Evolutionary conservation across 495 filamentous ascomycete genomes (phyloP).

Genomic region (Penicillium simplicissimum): DNA sequence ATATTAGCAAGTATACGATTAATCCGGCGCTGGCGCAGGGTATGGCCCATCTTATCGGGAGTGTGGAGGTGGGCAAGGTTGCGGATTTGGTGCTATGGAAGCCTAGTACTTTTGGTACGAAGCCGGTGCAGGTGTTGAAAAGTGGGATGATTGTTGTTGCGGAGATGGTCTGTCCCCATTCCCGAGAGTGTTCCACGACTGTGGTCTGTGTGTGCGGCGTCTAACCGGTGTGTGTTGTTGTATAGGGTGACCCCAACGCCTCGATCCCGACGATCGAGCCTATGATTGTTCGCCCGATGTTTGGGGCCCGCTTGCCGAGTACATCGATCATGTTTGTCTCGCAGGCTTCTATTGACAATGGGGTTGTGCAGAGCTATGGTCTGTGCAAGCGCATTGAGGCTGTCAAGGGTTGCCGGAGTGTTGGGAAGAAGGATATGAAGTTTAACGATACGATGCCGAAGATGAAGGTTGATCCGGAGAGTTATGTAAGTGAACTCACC

Average conservation of each 20-base stretch:
- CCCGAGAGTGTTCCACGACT: not conserved
- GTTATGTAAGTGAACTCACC: slow-evolving; percentile 55
- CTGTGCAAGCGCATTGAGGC: slow-evolving; percentile 80
- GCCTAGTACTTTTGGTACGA: slow-evolving; percentile 82
- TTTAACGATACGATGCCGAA: slow-evolving; percentile 84
- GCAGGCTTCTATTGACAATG: slow-evolving; percentile 63
- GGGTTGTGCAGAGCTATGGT: slow-evolving; percentile 66
- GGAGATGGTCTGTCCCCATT: slow-evolving; percentile 68
- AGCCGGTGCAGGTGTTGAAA: slow-evolving; percentile 83
- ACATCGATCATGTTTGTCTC: slow-evolving; percentile 85
- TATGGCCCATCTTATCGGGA: slow-evolving; percentile 87
- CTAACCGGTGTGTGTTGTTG: not conserved
- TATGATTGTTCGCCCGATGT: slow-evolving; percentile 85
- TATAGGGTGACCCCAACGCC: slow-evolving; percentile 86
- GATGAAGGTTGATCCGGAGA: slow-evolving; percentile 94
- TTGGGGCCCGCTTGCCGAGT: slow-evolving; percentile 68
- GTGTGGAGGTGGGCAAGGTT: slow-evolving; percentile 85
- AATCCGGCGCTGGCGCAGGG: slow-evolving; percentile 95
- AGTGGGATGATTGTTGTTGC: slow-evolving; percentile 82
- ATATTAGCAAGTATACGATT: slow-evolving; percentile 96
- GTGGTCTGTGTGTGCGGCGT: too few species aligned
- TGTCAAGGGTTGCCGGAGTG: slow-evolving; percentile 74
- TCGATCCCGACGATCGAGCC: slow-evolving; percentile 92
- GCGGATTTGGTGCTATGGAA: slow-evolving; percentile 93
- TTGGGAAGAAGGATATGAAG: slow-evolving; percentile 93